Conservation (phyloP, 768 basidiomycete species). For the Candolleomyces eurysporus region DNA sequence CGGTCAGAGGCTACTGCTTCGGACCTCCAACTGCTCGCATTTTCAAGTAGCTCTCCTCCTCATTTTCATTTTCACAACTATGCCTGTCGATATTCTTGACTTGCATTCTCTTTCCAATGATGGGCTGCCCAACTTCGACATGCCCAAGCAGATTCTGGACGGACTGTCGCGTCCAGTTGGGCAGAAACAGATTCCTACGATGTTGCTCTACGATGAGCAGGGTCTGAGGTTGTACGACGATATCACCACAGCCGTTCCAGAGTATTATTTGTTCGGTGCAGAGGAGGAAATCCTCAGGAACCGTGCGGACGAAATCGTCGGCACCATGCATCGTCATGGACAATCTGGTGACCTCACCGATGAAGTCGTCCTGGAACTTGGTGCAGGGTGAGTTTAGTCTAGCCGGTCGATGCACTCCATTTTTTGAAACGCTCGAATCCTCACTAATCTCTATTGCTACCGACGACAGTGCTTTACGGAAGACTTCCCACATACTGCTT, state of each 20-base stretch:
- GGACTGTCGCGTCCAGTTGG: conserved; percentile 57
- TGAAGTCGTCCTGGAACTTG: conserved; percentile 73
- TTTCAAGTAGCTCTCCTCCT: neutral
- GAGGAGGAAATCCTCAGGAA: conserved; percentile 83
- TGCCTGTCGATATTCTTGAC: conserved; percentile 51
- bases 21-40: neutral
- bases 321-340: conserved; percentile 56
- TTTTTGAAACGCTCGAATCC: neutral
- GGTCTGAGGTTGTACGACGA: conserved; percentile 86
- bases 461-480: conserved; percentile 67
- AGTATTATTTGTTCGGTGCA: conserved; percentile 89
- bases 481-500: conserved; percentile 81
- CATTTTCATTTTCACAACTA: conserved; percentile 12
- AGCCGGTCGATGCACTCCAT: neutral
- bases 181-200: conserved; percentile 69
- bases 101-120: conserved; percentile 38
- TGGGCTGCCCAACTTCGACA: conserved; percentile 30
- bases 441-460: neutral
- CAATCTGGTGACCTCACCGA: conserved; percentile 12
- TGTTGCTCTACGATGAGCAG: conserved; percentile 82
- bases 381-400: conserved; percentile 75
- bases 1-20: neutral
- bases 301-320: conserved; percentile 73
- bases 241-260: conserved; percentile 72
- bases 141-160: conserved; percentile 45